Percentiles rank a stretch among this genome's conserved stretches.
phyloP scores from a whole-genome alignment of 768 basidiomycete species.

The Suillus occidentalis region DNA sequence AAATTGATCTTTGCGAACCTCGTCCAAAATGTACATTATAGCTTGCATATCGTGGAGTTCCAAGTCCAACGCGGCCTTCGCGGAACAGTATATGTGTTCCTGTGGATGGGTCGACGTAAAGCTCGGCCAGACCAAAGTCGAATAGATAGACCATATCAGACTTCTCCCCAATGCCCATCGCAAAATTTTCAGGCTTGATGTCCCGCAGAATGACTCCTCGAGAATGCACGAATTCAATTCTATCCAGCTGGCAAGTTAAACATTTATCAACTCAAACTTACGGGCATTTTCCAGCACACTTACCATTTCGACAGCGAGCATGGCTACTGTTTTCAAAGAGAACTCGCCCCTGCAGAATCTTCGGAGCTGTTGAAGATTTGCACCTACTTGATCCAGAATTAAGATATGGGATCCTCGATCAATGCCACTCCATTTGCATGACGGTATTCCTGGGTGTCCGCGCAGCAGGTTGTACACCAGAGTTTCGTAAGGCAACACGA shows the following conservation, averaged over 20 bases:
- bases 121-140: slow-evolving; percentile 20
- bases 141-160: slow-evolving; percentile 16
- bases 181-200: slow-evolving; percentile 25
- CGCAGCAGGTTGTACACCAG: slow-evolving; percentile 19
- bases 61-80: slow-evolving; percentile 10
- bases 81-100: slow-evolving; percentile 19
- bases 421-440: slow-evolving; percentile 13
- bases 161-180: slow-evolving; percentile 12
- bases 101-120: slow-evolving; percentile 12
- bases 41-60: slow-evolving; percentile 18
- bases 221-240: slow-evolving; percentile 19
- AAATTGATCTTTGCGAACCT: slow-evolving; percentile 8
- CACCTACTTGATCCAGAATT: slow-evolving; percentile 24
- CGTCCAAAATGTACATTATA: slow-evolving; percentile 15
- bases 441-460: slow-evolving; percentile 14
- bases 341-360: slow-evolving; percentile 19
- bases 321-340: slow-evolving; percentile 21
- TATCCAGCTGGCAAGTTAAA: slow-evolving; percentile 11
- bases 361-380: slow-evolving; percentile 14
- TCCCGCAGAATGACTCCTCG: slow-evolving; percentile 21
- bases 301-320: slow-evolving; percentile 27
- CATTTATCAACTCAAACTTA: neutral
- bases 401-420: slow-evolving; percentile 14
- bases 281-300: neutral
- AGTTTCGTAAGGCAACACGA: slow-evolving; percentile 14